These are phyloP conservation scores for Penicillium sp. DNA, from an alignment of 2,329 filamentous ascomycete genomes.

Conservation along the genomic window DNA sequence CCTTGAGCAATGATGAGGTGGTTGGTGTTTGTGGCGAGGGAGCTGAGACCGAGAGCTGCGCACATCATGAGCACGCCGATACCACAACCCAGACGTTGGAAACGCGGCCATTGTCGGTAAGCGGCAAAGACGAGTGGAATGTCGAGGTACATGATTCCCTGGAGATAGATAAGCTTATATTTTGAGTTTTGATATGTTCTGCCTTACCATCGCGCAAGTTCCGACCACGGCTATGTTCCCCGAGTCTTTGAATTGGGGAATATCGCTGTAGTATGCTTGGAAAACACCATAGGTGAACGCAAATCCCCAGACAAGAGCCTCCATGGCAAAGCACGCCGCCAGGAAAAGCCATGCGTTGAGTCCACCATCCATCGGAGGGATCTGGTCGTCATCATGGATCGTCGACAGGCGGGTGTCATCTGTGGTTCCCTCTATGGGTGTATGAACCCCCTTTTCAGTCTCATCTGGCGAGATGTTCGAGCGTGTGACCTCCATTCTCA, in stretches of 20 bases:
- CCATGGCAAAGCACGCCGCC: conserved; percentile 54
- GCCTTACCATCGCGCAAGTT: conserved; percentile 19
- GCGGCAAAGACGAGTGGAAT: conserved; percentile 20
- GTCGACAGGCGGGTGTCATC: not conserved
- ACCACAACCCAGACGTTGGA: conserved; percentile 19
- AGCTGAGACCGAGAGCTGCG: conserved; percentile 23
- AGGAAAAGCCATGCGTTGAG: conserved; percentile 51
- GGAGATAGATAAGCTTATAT: not conserved
- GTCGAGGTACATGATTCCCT: conserved; percentile 2
- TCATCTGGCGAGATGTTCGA: not conserved
- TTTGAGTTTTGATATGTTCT: too few relatives aligned
- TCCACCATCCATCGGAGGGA: conserved; percentile 41
- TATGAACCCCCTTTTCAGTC: conserved; percentile 2
- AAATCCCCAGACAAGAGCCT: conserved; percentile 57
- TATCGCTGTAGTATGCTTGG: conserved; percentile 28
- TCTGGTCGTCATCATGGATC: not conserved
- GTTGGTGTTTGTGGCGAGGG: conserved; percentile 21
- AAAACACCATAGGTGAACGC: conserved; percentile 24
- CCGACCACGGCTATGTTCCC: conserved; percentile 23
- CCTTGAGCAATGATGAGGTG: conserved; percentile 28
- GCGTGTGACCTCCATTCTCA: conserved; percentile 1
- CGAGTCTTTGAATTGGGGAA: conserved; percentile 17
- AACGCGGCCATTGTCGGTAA: conserved; percentile 15
- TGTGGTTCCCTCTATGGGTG: not conserved
- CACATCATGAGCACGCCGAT: conserved; percentile 26